These are phyloP conservation scores for Udeniomyces megalosporus DNA, from an alignment of 768 basidiomycete genomes.

Conservation along the genomic window DNA sequence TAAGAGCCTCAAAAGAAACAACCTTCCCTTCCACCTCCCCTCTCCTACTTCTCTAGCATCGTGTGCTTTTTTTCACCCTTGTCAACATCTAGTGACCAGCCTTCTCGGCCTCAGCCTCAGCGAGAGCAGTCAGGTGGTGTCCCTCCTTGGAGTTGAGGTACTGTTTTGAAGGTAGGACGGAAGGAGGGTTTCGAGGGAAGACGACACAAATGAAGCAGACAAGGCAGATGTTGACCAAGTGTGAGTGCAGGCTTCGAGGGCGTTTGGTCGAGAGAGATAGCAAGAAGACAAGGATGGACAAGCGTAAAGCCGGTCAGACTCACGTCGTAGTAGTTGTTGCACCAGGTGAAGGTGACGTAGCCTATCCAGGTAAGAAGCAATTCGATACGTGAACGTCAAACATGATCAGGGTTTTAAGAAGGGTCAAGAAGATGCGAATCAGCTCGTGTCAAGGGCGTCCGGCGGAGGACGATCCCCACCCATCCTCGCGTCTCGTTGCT, in stretches of 20 bases:
- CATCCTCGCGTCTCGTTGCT: background rate
- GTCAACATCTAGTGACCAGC: background rate
- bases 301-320: no score
- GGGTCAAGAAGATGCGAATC: background rate
- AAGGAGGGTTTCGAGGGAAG: background rate
- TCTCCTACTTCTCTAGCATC: background rate
- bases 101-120: background rate
- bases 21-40: background rate
- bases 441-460: no score
- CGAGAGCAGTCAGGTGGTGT: conserved; percentile 9
- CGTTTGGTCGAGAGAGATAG: background rate
- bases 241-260: background rate
- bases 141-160: conserved; percentile 14
- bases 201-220: no score
- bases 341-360: conserved; percentile 1
- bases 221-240: background rate
- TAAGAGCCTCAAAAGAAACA: background rate
- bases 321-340: conserved; percentile 8
- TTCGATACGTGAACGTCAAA: background rate
- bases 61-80: background rate
- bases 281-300: background rate
- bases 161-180: background rate
- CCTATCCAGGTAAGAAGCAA: background rate
- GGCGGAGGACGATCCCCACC: background rate
- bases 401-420: background rate